Base-by-base conservation (phyloP, 441 rosid species). In the Erysimum cheiri region DNA sequence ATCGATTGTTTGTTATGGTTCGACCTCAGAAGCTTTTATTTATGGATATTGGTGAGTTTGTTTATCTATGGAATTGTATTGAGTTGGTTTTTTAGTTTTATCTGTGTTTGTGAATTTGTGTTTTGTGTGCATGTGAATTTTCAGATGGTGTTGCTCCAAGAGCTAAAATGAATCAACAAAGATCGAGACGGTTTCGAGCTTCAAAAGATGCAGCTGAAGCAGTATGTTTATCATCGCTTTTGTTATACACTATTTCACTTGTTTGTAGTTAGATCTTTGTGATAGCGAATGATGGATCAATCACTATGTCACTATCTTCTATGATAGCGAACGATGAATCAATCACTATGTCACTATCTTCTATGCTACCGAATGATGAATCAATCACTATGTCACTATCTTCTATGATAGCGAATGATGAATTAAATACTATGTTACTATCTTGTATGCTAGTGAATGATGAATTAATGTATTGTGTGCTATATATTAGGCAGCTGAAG, bases 81-180 rank as follows among this genome's bases (percentile, higher is more conserved):
- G 2, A 6, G 4, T 39, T 39, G 33, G 46, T 0, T 46, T 59
- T 53, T 39, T 15, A 17, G 11, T 10, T 17, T 15, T 8, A 24
- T 1, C 1, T 54, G 22, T 54, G 37, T 53, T 19, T 31, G 11
- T 52, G 35, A 19, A 55, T 37, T 36, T 58, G 17, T 37, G 29
- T 22, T 22, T 22, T 22, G 24, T 22, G 24, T 22, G 4, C 64
- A 0, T 56, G 15, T 59, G 64, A 60, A 63, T 76, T 62, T 39
- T 69, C 78, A 92, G 98, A 92, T 82, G 98, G 98, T 74, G 98
- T 92, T 35, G 98, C 96, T 24, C 98, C 96, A 36, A 85, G 98
- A 74, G 98, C 98, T 29, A 90, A 92, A 78, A 92, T 92, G 95
- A 92, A 92, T 72, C 96, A 92, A 75, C 98, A 92, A 66, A 83